Percentiles rank a stretch among this genome's conserved stretches.
These are phyloP conservation scores for Eucalyptus albens DNA, from an alignment of 345 rosid species.

Conservation along the genomic window DNA sequence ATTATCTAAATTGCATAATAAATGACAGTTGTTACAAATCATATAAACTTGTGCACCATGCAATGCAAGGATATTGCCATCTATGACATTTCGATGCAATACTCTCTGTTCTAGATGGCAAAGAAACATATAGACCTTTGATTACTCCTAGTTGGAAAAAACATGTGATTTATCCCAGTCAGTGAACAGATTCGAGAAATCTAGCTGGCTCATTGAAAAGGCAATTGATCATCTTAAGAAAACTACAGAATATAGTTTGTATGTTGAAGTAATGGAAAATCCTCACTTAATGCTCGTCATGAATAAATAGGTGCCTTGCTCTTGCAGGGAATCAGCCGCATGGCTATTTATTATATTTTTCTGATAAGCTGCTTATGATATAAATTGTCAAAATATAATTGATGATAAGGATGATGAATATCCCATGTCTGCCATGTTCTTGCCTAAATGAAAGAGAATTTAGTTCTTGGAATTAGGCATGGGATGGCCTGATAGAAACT, in stretches of 20 bases:
- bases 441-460: neutral
- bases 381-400: neutral
- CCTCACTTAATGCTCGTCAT: neutral
- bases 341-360: neutral
- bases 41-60: neutral
- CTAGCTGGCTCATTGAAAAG: neutral
- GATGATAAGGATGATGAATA: neutral
- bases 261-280: neutral
- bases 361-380: neutral
- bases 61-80: neutral
- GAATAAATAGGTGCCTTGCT: neutral
- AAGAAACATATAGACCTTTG: neutral
- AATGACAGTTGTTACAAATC: neutral
- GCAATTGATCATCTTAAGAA: neutral
- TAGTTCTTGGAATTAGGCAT: neutral
- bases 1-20: neutral
- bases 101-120: neutral
- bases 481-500: neutral
- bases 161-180: neutral
- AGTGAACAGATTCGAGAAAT: neutral
- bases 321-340: neutral
- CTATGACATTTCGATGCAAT: neutral
- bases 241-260: neutral
- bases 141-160: neutral
- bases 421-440: neutral